phyloP scores from a whole-genome alignment of 1,284 basidiomycete genomes.

The Pisolithus thermaeus region DNA sequence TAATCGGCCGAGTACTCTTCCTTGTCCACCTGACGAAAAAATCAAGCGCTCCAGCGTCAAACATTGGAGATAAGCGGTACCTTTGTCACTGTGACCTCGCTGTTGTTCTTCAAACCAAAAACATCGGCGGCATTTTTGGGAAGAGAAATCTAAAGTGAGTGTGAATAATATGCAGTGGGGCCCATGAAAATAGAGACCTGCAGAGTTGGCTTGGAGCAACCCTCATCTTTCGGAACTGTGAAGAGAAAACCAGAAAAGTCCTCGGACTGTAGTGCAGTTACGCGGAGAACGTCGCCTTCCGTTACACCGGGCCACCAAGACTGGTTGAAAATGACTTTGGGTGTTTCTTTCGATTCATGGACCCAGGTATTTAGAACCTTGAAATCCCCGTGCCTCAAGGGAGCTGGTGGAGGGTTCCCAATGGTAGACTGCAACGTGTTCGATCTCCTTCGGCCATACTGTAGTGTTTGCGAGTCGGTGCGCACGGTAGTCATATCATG shows the following conservation, averaged over 20 bases:
- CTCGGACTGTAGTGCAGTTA: conserved; percentile 41
- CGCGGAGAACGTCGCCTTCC: conserved; percentile 65
- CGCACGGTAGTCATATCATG: conserved; percentile 62
- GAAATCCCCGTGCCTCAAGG: conserved; percentile 55
- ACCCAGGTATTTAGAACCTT: conserved; percentile 67
- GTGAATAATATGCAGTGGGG: conserved; percentile 3
- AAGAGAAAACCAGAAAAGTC: conserved; percentile 55
- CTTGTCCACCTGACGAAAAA: conserved; percentile 54
- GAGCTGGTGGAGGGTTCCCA: conserved; percentile 36
- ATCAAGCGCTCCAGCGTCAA: conserved; percentile 4
- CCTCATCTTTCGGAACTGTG: conserved; percentile 58
- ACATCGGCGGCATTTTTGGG: conserved; percentile 64
- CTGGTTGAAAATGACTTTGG: conserved; percentile 61
- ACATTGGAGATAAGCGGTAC: conserved; percentile 26
- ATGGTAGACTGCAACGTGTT: conserved; percentile 65
- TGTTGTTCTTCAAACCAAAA: conserved; percentile 65
- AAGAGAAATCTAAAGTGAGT: conserved; percentile 55
- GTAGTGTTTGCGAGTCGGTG: conserved; percentile 48
- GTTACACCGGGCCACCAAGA: conserved; percentile 67
- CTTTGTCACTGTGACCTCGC: conserved; percentile 66
- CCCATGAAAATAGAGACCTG: conserved; percentile 41
- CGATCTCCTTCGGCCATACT: conserved; percentile 58
- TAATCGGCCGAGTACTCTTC: conserved; percentile 67
- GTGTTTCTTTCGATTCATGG: conserved; percentile 59
- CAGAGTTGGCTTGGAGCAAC: conserved; percentile 51